Evolutionary conservation across 345 rosid species (phyloP), one percentile per base, ranked within the genome.

Genomic region (Orychophragmus violaceus): DNA sequence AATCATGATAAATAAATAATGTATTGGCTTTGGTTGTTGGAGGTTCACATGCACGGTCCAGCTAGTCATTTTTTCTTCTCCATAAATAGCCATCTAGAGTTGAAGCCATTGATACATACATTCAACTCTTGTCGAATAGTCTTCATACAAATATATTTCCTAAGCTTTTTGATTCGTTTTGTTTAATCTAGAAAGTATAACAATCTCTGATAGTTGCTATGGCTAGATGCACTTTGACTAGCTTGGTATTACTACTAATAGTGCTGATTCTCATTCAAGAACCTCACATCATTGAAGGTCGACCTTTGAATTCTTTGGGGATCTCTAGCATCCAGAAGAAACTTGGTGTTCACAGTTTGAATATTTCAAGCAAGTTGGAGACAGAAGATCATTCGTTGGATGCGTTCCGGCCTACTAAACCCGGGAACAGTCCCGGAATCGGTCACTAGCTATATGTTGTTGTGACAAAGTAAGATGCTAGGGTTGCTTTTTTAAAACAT

Each of bases 401-500:
- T 12, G 87, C 77, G 12, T 77, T 79, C 66, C 82, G 81, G 6
- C 85, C 85, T n/a, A 83, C 87, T 17, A 55, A 70, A 2, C 87
- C 87, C 0, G 87, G 85, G 32, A 82, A 83, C 46, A 83, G 87
- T 61, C 87, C 87, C 2, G 87, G 83, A 4, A 83, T 83, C 10
- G 91, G 91, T 29, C 91, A 85, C 66, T 80, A 74, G 56, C 53
- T 51, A 56, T 57, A 14, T 19, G 59, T 65, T 52, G 49, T 62
- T 57, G 35, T 63, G 41, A 18, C 32, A 19, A 28, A 41, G 16
- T 12, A 41, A 41, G 46, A 41, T 41, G 46, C 46, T 6, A 14
- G 46, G 6, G 14, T 16, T 41, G 0, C 16, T 16, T n/a, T 41
- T 41, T 41, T n/a, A n/a, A 41, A 9, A 7, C 46, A 41, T 41